Evolutionary conservation across 345 rosid genomes (phyloP), one percentile per base, ranked within the genome.

Genomic region (Anastatica hierochuntica): DNA sequence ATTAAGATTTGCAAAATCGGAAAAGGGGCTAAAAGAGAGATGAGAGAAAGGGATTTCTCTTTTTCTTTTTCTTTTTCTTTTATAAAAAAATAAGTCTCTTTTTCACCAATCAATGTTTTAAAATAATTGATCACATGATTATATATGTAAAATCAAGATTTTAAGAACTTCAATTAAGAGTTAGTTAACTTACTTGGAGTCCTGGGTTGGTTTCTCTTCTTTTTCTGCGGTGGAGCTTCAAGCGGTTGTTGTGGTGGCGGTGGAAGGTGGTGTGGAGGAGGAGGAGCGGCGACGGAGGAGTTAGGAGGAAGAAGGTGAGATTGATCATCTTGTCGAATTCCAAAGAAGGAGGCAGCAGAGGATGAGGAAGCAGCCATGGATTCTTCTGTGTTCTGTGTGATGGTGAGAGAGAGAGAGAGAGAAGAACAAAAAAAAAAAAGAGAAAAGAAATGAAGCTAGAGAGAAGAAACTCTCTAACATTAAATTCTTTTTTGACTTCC

Each of bases 121-220:
- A 4, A 37, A 11, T n/a, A 41, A 0, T 10, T 36, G 8, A 17
- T 55, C 44, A 56, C 16, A 31, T 49, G 34, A 7, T 56, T 41
- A 21, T 41, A n/a, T n/a, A n/a, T n/a, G 41, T 24, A 34, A 48
- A 27, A 49, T 64, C 14, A 23, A 48, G 39, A 46, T 17, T 12
- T 43, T 33, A 67, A 74, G 2, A 58, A 54, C 65, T 53, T 31
- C 17, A 76, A 47, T 73, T 8, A 42, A n/a, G n/a, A 49, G 12
- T 27, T 31, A 18, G 17, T 26, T 15, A 31, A 29, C n/a, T 29
- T 81, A 76, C 94, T 74, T 69, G 94, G 85, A 53, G 74, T 77
- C 72, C 88, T 85, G 42, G 94, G 88, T 48, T 81, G 94, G 63
- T 84, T 84, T 74, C 94, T 70, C 60, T 60, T 79, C 64, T 76